These are phyloP conservation scores for Azolla pinnata DNA, from an alignment of 75 land plant species.

Conservation along the genomic window DNA sequence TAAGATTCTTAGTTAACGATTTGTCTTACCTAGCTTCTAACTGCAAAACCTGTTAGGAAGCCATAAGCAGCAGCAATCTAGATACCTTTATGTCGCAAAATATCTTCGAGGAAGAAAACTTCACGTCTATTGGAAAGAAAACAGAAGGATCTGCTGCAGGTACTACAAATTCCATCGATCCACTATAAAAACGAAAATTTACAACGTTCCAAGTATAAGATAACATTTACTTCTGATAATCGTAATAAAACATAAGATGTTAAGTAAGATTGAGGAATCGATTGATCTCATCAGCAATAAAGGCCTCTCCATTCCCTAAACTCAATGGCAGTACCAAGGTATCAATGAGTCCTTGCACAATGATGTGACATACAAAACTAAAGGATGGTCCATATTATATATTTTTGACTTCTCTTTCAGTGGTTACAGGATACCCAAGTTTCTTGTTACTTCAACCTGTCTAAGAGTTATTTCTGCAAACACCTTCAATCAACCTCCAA, in stretches of 20 bases:
- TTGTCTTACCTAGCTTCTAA: neutral
- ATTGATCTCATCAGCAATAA: neutral
- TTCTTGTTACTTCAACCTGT: too few species aligned
- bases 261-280: neutral
- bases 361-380: too few species aligned
- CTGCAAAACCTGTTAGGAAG: neutral
- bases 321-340: too few species aligned
- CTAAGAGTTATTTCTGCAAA: too few species aligned
- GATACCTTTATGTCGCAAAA: constrained; percentile 38
- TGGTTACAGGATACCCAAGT: too few species aligned
- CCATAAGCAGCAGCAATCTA: neutral
- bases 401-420: too few species aligned
- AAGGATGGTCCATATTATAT: too few species aligned
- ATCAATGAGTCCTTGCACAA: too few species aligned
- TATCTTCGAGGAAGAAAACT: constrained; percentile 24
- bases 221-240: neutral
- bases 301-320: neutral
- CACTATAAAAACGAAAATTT: constrained; percentile 14
- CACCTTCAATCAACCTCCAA: too few species aligned
- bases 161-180: constrained; percentile 39
- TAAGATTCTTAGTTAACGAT: neutral
- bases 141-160: constrained; percentile 27
- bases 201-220: constrained; percentile 1
- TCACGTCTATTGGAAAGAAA: constrained; percentile 36
- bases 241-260: neutral